Evolutionary conservation across 2,329 filamentous ascomycete species (phyloP).

Genomic region (Penicillium freii): DNA sequence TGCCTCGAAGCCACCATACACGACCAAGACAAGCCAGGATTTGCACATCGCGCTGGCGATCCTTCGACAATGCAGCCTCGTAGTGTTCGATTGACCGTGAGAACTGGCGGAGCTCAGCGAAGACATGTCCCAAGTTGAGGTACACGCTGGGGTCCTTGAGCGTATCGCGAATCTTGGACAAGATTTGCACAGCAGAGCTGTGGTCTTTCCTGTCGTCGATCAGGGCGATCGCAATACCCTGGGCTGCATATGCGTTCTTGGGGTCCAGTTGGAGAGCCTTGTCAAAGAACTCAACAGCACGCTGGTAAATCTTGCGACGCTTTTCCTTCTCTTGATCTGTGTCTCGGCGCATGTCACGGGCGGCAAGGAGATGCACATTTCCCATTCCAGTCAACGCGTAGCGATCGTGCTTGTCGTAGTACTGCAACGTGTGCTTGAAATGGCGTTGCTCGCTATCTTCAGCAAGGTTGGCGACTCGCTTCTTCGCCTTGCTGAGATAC

Average conservation of each 20-base stretch:
- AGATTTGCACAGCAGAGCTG: conserved; percentile 76
- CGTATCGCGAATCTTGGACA: conserved; percentile 86
- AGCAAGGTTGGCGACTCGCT: conserved; percentile 72
- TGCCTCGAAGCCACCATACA: conserved; percentile 79
- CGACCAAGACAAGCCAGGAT: conserved; percentile 84
- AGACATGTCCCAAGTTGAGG: conserved; percentile 91
- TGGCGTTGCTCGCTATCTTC: conserved; percentile 92
- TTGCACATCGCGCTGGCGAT: conserved; percentile 72
- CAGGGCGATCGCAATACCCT: conserved; percentile 90
- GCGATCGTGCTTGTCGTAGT: conserved; percentile 95
- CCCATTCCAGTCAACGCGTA: conserved; percentile 97
- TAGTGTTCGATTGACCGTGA: conserved; percentile 91
- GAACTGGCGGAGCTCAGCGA: conserved; percentile 85
- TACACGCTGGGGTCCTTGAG: conserved; percentile 84
- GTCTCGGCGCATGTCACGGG: conserved; percentile 90
- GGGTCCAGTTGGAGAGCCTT: conserved; percentile 94
- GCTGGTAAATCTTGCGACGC: conserved; percentile 79
- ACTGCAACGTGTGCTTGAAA: conserved; percentile 92
- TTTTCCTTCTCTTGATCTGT: conserved; percentile 89
- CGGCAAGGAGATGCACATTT: conserved; percentile 83
- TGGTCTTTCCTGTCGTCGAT: conserved; percentile 93
- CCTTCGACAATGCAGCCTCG: conserved; percentile 76
- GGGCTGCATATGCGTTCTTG: conserved; percentile 92
- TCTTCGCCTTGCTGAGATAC: conserved; percentile 89
- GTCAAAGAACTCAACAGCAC: conserved; percentile 97